These are phyloP conservation scores for Podila epicladia DNA, from an alignment of 192 early-diverging fungal species.

Conservation along the genomic window DNA sequence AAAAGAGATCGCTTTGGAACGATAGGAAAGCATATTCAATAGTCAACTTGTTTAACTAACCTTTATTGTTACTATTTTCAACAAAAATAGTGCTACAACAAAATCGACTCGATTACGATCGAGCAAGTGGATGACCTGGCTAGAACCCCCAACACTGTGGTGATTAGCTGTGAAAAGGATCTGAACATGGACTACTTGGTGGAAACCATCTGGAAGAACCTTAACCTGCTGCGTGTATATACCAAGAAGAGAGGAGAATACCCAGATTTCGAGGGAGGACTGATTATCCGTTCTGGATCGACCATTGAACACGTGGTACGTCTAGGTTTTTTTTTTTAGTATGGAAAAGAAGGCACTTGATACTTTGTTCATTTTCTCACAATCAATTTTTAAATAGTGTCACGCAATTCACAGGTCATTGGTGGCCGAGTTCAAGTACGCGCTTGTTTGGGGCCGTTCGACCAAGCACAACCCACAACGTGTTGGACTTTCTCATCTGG, in stretches of 20 bases:
- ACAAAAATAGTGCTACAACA: conserved; percentile 82
- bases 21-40: neutral
- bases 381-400: conserved; percentile 56
- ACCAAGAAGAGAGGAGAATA: conserved; percentile 96
- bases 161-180: conserved; percentile 90
- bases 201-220: conserved; percentile 90
- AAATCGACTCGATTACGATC: conserved; percentile 95
- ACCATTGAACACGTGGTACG: conserved; percentile 79
- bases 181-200: conserved; percentile 93
- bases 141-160: conserved; percentile 89
- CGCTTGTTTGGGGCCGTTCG: conserved; percentile 92
- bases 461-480: conserved; percentile 98
- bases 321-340: conserved; percentile 4
- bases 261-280: conserved; percentile 92
- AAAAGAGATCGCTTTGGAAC: neutral
- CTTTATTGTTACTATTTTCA: no score
- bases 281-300: conserved; percentile 87
- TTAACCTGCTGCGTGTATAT: conserved; percentile 92
- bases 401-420: conserved; percentile 89
- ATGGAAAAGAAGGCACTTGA: neutral
- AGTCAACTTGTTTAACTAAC: neutral
- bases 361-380: neutral
- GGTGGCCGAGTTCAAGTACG: conserved; percentile 91
- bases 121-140: conserved; percentile 96
- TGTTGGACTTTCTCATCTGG: conserved; percentile 84